Percentiles rank a stretch among this genome's conserved stretches.
Conservation (phyloP, 2,329 filamentous ascomycete species). For the Knufia fluminis region DNA sequence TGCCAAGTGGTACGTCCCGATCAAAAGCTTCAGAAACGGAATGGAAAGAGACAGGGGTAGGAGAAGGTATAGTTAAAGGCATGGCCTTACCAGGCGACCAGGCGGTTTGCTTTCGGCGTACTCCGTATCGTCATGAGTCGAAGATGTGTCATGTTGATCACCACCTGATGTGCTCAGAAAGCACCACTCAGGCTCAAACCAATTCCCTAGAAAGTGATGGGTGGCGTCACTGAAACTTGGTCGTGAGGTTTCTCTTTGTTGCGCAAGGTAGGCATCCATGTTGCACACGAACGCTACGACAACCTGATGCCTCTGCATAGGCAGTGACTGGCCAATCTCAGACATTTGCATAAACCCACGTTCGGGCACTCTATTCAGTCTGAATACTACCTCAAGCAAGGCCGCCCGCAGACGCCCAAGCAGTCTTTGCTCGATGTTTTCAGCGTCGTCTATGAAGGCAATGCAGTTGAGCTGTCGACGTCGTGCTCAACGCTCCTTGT, state of each 20-base stretch:
- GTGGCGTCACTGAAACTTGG: constrained; percentile 10
- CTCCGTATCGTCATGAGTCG: constrained; percentile 8
- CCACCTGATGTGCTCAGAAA: background rate
- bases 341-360: background rate
- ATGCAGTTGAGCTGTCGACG: background rate
- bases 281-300: constrained; percentile 8
- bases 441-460: background rate
- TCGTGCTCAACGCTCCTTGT: background rate
- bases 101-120: constrained; percentile 6
- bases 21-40: constrained; percentile 7
- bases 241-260: constrained; percentile 8
- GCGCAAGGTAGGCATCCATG: constrained; percentile 10
- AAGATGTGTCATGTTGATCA: constrained; percentile 9
- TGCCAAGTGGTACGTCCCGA: constrained; percentile 8
- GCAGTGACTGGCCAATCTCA: constrained; percentile 1
- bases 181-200: background rate
- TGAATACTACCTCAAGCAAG: background rate
- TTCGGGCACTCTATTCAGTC: too few species aligned
- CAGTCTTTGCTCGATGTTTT: background rate
- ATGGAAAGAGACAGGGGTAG: constrained; percentile 5
- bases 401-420: background rate
- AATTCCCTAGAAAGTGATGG: constrained; percentile 4
- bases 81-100: background rate
- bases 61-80: constrained; percentile 7
- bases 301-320: constrained; percentile 10